Conservation (phyloP, 768 basidiomycete species). For the Hypholoma fasciculare region DNA sequence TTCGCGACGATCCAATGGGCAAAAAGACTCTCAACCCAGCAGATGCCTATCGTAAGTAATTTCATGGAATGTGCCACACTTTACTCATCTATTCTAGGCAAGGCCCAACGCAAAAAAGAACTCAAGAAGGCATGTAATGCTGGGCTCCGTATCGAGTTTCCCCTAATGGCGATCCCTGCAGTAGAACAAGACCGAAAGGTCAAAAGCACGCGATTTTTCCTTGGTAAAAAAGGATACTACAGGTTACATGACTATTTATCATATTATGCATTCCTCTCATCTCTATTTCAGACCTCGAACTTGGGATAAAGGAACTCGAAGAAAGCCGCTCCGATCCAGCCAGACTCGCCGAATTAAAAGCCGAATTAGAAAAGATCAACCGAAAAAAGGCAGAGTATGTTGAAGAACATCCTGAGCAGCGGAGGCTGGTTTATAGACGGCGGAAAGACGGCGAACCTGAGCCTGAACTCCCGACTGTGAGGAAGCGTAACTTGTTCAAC, state of each 20-base stretch:
- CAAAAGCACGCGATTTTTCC: constrained; percentile 84
- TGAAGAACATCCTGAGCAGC: constrained; percentile 90
- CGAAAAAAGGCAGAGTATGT: constrained; percentile 92
- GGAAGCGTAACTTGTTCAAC: constrained; percentile 73
- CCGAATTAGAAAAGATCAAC: constrained; percentile 77
- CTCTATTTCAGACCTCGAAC: constrained; percentile 64
- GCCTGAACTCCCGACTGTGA: constrained; percentile 37
- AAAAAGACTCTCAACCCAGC: constrained; percentile 92
- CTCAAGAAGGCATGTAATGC: constrained; percentile 76
- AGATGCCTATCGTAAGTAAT: constrained; percentile 84
- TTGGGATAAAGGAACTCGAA: constrained; percentile 73
- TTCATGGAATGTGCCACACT: not conserved
- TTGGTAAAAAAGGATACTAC: constrained; percentile 92
- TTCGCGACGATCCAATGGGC: constrained; percentile 49
- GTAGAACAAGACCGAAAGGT: constrained; percentile 90
- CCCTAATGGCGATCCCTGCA: constrained; percentile 31
- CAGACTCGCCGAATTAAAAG: constrained; percentile 70
- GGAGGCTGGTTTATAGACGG: constrained; percentile 75
- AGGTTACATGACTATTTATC: constrained; percentile 41
- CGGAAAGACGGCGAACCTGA: constrained; percentile 48
- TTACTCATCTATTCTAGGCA: constrained; percentile 53
- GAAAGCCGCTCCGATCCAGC: constrained; percentile 50
- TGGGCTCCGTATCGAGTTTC: not conserved
- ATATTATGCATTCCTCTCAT: constrained; percentile 2
- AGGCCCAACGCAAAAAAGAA: constrained; percentile 92